Evolutionary conservation across 208 protist genomes (phyloP).

Genomic region (Crithidia bombi): DNA sequence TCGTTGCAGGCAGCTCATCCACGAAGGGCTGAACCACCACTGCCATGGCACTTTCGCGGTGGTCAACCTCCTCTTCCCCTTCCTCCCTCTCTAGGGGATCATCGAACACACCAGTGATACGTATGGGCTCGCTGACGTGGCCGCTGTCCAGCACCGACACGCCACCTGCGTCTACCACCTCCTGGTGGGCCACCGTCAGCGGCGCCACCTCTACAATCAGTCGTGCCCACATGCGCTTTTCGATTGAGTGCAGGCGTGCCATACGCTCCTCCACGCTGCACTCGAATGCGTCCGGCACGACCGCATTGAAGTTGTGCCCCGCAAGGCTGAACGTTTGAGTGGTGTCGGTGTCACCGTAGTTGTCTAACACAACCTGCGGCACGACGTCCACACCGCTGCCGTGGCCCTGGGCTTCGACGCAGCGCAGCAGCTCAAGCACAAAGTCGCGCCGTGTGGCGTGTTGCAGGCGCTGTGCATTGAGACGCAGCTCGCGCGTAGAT

Average conservation of each 20-base stretch:
- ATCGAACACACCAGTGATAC: background rate
- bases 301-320: slow-evolving; percentile 37
- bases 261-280: slow-evolving; percentile 22
- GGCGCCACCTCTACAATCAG: slow-evolving; percentile 37
- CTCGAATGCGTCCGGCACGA: slow-evolving; percentile 28
- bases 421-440: slow-evolving; percentile 16
- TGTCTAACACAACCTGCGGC: slow-evolving; percentile 10
- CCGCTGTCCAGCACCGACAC: slow-evolving; percentile 48
- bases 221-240: slow-evolving; percentile 37
- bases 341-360: slow-evolving; percentile 13
- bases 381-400: slow-evolving; percentile 5
- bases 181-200: slow-evolving; percentile 13
- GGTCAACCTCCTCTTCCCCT: background rate
- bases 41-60: slow-evolving; percentile 19
- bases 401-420: background rate
- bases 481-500: slow-evolving; percentile 12
- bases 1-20: slow-evolving; percentile 31
- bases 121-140: slow-evolving; percentile 36
- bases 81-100: background rate
- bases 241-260: slow-evolving; percentile 26
- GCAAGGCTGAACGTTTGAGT: background rate
- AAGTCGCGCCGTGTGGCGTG: slow-evolving; percentile 4
- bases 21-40: slow-evolving; percentile 60
- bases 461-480: background rate
- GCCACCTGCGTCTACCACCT: background rate